phyloP scores from a whole-genome alignment of 441 rosid species.

The Biscutella laevigata region DNA sequence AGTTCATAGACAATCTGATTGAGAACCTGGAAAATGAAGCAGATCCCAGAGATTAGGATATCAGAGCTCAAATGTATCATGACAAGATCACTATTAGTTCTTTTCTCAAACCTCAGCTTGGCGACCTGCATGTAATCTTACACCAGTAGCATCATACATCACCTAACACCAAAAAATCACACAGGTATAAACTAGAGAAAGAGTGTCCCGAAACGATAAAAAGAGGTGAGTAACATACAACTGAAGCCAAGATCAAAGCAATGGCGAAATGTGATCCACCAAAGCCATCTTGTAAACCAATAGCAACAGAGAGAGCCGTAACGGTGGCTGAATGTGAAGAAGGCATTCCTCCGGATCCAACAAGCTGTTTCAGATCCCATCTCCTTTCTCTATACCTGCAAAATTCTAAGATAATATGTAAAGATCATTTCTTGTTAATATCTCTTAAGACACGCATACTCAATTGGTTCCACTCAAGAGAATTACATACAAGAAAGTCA shows the following conservation, averaged over 20 bases:
- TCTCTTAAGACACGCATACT: background rate
- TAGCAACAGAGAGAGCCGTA: constrained; percentile 44
- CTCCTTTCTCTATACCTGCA: constrained; percentile 39
- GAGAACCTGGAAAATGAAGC: constrained; percentile 38
- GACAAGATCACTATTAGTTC: background rate
- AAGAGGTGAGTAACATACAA: constrained; percentile 45
- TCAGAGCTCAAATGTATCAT: background rate
- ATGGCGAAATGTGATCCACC: constrained; percentile 44
- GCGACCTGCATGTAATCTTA: constrained; percentile 60
- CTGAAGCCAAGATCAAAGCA: constrained; percentile 40
- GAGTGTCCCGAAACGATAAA: background rate
- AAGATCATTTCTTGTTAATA: background rate
- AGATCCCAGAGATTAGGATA: background rate
- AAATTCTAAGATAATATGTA: no score
- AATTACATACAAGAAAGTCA: no score
- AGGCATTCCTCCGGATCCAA: constrained; percentile 74
- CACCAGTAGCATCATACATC: constrained; percentile 72
- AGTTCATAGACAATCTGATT: constrained; percentile 75
- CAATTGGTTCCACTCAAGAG: background rate
- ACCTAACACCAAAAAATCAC: constrained; percentile 38
- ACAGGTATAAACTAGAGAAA: background rate
- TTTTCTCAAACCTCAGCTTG: constrained; percentile 55
- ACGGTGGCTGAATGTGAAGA: constrained; percentile 68
- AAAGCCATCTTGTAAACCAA: constrained; percentile 61
- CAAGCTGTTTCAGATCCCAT: constrained; percentile 49